A percentile compares a stretch with the other conserved stretches of the same genome.
Evolutionary conservation across 2,329 filamentous ascomycete species (phyloP).

Genomic region (Sporothrix phasma): DNA sequence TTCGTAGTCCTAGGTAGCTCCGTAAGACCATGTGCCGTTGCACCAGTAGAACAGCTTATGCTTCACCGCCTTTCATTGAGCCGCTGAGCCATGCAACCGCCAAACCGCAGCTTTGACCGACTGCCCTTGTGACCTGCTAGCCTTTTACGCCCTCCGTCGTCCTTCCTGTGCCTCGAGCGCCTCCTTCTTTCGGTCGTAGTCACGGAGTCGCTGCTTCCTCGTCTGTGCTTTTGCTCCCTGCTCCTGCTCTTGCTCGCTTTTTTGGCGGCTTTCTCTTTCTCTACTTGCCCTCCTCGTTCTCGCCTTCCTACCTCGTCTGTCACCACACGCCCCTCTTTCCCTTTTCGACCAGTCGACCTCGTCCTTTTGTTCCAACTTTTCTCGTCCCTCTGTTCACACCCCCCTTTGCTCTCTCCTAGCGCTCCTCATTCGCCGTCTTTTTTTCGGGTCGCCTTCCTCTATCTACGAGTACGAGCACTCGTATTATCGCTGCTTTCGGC

Average conservation of each 20-base stretch:
- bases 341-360: neutral
- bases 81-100: conserved; percentile 10
- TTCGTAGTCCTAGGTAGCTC: neutral
- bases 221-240: neutral
- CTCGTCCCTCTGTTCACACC: neutral
- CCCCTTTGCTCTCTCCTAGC: neutral
- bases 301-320: neutral
- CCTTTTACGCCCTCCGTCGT: conserved; percentile 4
- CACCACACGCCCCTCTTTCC: neutral
- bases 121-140: conserved; percentile 12
- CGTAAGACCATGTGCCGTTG: neutral
- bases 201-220: neutral
- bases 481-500: conserved; percentile 19
- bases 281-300: neutral
- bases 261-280: neutral
- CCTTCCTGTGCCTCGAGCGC: conserved; percentile 8
- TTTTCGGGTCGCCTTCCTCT: conserved; percentile 5
- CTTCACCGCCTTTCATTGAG: conserved; percentile 8
- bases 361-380: conserved; percentile 1
- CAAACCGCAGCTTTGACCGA: conserved; percentile 7
- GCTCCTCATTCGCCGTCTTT: neutral
- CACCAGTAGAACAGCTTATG: neutral
- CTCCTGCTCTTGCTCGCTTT: neutral
- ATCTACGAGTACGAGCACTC: no score
- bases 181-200: conserved; percentile 8